Percentiles rank a stretch among this genome's conserved stretches.
Conservation (phyloP, 2,329 filamentous ascomycete genomes). For the Arthrobotrys entomopaga region DNA sequence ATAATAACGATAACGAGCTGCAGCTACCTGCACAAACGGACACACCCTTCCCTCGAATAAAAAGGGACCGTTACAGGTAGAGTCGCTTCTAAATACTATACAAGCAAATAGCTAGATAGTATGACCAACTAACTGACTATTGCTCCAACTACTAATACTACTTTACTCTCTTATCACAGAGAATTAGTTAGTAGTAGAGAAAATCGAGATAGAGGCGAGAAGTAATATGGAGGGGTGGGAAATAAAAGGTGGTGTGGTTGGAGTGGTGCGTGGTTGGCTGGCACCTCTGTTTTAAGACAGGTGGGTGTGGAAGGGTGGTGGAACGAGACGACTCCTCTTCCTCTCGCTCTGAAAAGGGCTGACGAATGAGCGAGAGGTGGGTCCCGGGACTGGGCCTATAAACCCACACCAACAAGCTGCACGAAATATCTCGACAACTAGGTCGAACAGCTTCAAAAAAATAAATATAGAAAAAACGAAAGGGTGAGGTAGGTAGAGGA, state of each 20-base stretch:
- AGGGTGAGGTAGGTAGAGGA: not conserved
- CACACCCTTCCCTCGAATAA: no score
- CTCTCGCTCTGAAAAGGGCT: slow-evolving; percentile 36
- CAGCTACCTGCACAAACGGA: no score
- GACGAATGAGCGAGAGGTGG: slow-evolving; percentile 55
- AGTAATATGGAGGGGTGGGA: slow-evolving; percentile 22
- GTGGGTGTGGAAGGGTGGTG: slow-evolving; percentile 31
- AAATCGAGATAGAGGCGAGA: slow-evolving; percentile 26
- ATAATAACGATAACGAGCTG: not conserved
- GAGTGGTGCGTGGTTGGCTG: slow-evolving; percentile 50
- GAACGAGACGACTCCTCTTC: slow-evolving; percentile 16
- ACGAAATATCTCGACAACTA: no score
- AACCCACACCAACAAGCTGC: slow-evolving; percentile 28
- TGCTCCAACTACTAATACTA: no score
- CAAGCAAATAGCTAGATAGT: no score
- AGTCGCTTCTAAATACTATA: no score
- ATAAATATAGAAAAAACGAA: not conserved
- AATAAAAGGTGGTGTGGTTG: slow-evolving; percentile 45
- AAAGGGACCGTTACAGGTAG: no score
- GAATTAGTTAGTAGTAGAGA: not conserved
- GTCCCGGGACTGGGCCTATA: slow-evolving; percentile 34
- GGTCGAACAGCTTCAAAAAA: not conserved
- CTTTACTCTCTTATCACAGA: no score
- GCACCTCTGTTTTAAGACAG: slow-evolving; percentile 34
- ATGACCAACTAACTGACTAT: no score